Base-by-base conservation (phyloP, 2,329 filamentous ascomycete genomes). In the Exophiala bonariae region DNA sequence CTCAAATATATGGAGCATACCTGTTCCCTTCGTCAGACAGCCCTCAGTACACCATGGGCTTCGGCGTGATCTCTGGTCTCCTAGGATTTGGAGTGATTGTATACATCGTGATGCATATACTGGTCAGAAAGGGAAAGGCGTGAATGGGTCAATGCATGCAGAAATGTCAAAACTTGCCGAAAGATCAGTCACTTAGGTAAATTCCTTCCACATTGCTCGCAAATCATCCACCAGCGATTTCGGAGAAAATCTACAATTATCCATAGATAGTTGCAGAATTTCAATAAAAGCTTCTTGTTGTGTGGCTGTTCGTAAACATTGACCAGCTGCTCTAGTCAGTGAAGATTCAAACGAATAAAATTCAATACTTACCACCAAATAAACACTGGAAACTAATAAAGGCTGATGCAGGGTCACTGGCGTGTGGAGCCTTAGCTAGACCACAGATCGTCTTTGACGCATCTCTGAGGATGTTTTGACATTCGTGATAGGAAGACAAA, bases 1-100 rank as follows among this genome's bases (percentile, higher is more conserved):
- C 77, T 0, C 74, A 78, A 50, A 80, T 81, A 14, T 81, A 80
- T 50, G 77, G 78, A 8, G 70, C 75, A 0, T 73, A 79, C 52
- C 56, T 81, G 2, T 81, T 79, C 60, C 78, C 77, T 0, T 59
- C 61, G 1, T 55, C 64, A 0, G 75, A 80, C 44, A 62, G 63
- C 16, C 77, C 77, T 0, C 75, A 78, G 55, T 77, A 77, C 50
- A 57, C 74, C 2, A 70, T 67, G 61, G 74, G 63, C 40, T 77
- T 69, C 58, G 58, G 65, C 11, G 64, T 66, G 3, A 67, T 67
- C 18, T 62, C 61, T 3, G 66, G 60, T 1, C 61, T 69, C 59
- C 58, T 64, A 32, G 61, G 49, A 14, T 41, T 65, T 3, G 64
- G 65, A 11, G 55, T 67, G 3, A 35, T 59, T 10, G 57, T 61